Base-by-base conservation (phyloP, 2,329 filamentous ascomycete species). In the Fusarium paranaense region DNA sequence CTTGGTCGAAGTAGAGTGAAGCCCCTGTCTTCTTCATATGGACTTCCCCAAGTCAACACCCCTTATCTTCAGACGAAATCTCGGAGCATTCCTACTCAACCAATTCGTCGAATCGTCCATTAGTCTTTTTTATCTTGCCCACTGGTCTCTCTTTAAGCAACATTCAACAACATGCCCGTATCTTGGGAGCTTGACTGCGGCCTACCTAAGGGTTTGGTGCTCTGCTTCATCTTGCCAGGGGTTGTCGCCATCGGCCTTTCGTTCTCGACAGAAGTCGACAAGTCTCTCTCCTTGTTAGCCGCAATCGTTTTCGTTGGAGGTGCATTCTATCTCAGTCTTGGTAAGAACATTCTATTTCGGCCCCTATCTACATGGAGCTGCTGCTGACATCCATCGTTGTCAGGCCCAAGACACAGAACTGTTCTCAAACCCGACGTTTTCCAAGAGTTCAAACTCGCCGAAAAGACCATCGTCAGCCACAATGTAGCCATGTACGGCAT, bases 61-160 rank as follows among this genome's bases (percentile, higher is more conserved):
- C 52, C 13, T 56, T 6, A 57, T 35, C 52, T 35, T 25, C 13
- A 37, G n/a, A 57, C 52, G 52, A 30, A 47, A 57, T 57, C 52
- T 9, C 52, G 25, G 18, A 33, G 6, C 5, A 33, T 32, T 13
- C 13, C 50, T 16, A 33, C 50, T 56, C n/a, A 22, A 25, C n/a
- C 13, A 11, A 6, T 20, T 18, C 9, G n/a, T 7, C n/a, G n/a
- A 2, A 25, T 16, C 35, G 5, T 35, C 30, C 4, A 32, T 6
- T 33, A 2, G 0, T 5, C 20, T 16, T 35, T 4, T 25, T 16
- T 2, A 35, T 25, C 2, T 56, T 30, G 0, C 11, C 5, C 4
- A 18, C 8, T 1, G 1, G 1, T 2, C 32, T 16, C 13, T 32
- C 32, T 35, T 25, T 7, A 20, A 32, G n/a, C 13, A 56, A 25